Evolutionary conservation across 495 filamentous ascomycete species (phyloP).

Genomic region (Collariella sp.): DNA sequence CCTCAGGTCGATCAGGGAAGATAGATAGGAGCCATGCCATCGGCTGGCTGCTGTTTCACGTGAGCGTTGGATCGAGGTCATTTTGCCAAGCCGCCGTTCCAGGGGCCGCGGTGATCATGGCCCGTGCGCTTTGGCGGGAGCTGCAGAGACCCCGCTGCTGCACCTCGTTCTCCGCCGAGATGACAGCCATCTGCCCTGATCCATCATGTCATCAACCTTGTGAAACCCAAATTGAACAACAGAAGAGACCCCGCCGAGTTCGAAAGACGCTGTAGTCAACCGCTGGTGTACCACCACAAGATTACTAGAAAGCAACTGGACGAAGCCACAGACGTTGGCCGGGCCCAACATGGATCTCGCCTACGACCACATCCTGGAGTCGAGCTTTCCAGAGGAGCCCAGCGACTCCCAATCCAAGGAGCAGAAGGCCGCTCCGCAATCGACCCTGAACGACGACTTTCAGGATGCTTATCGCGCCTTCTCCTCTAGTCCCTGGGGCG

Average conservation of each 20-base stretch:
- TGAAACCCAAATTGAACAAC: constrained; percentile 4
- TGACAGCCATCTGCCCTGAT: not conserved
- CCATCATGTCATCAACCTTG: constrained; percentile 14
- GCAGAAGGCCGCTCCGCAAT: constrained; percentile 42
- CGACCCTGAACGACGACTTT: constrained; percentile 75
- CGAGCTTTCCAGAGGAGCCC: constrained; percentile 56
- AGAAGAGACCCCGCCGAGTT: not conserved
- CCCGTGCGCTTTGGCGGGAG: not conserved
- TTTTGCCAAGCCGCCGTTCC: no score
- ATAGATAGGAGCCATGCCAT: no score
- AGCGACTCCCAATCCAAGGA: constrained; percentile 32
- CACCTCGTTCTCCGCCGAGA: not conserved
- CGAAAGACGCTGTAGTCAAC: not conserved
- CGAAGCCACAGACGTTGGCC: constrained; percentile 7
- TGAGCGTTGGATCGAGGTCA: no score
- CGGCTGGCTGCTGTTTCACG: no score
- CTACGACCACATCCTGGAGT: constrained; percentile 94
- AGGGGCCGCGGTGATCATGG: no score
- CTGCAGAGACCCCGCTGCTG: not conserved
- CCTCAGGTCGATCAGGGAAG: no score
- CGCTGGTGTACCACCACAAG: no score
- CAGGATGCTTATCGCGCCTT: constrained; percentile 94
- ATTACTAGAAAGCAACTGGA: not conserved
- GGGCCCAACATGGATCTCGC: constrained; percentile 92
- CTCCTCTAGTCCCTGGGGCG: constrained; percentile 83